A percentile compares a stretch with the other conserved stretches of the same genome.
Evolutionary conservation across 1,284 basidiomycete species (phyloP).

Genomic region (Schizopora paradoxa): DNA sequence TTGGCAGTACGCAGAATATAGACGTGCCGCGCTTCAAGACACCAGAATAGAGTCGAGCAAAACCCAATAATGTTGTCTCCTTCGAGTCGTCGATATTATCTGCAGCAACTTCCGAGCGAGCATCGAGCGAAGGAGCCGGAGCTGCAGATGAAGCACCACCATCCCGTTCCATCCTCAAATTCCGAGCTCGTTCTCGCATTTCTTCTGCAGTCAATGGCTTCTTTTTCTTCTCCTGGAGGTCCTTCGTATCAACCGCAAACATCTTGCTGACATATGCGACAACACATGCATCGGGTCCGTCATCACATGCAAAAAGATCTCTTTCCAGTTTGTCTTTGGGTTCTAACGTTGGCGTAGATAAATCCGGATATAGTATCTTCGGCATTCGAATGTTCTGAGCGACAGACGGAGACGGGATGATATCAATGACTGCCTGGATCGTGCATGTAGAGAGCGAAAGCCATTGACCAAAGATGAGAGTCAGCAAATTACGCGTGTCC

Average conservation of each 20-base stretch:
- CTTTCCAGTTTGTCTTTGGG: conserved; percentile 79
- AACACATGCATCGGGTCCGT: conserved; percentile 54
- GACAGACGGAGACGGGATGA: conserved; percentile 81
- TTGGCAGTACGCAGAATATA: conserved; percentile 81
- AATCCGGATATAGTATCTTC: conserved; percentile 88
- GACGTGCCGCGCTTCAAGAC: conserved; percentile 63
- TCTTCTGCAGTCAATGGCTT: conserved; percentile 80
- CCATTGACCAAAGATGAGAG: conserved; percentile 93
- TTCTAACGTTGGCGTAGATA: conserved; percentile 47
- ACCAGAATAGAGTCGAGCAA: conserved; percentile 92
- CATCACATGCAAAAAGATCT: conserved; percentile 74
- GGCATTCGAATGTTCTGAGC: conserved; percentile 86
- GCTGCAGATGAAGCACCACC: conserved; percentile 20
- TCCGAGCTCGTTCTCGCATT: conserved; percentile 68
- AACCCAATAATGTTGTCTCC: conserved; percentile 78
- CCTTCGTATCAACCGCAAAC: conserved; percentile 82
- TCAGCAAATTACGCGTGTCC: conserved; percentile 80
- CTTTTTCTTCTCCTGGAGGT: conserved; percentile 84
- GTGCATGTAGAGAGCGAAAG: conserved; percentile 90
- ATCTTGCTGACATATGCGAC: conserved; percentile 96
- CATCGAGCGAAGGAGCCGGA: conserved; percentile 18
- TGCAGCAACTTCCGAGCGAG: conserved; percentile 19
- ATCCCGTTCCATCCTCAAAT: conserved; percentile 47
- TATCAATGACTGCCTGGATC: conserved; percentile 89
- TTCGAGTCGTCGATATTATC: conserved; percentile 23